Conservation (phyloP, 2,329 filamentous ascomycete genomes). For the Alternaria viburni region DNA sequence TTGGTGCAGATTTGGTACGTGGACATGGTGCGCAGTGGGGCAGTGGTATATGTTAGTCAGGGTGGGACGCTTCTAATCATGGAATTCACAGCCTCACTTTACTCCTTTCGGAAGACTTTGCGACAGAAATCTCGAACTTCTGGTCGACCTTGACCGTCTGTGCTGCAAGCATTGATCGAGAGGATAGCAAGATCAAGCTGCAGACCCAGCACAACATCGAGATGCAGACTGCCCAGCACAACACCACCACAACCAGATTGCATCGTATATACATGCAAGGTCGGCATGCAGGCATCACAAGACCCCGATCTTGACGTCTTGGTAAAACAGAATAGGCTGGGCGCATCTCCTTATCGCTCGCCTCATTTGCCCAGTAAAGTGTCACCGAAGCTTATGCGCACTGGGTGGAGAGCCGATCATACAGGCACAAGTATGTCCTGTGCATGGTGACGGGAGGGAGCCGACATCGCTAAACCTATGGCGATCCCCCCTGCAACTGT, state of each 20-base stretch:
- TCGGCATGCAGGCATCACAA: neutral
- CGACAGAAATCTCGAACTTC: conserved; percentile 5
- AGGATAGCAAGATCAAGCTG: neutral
- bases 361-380: conserved; percentile 12
- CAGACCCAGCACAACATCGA: neutral
- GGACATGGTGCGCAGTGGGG: conserved; percentile 2
- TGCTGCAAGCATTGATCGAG: neutral
- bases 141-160: conserved; percentile 1
- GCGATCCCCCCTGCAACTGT: conserved; percentile 17
- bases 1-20: neutral
- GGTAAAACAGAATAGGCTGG: conserved; percentile 1
- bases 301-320: conserved; percentile 4
- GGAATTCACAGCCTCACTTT: conserved; percentile 8
- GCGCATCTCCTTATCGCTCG: conserved; percentile 12
- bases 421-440: conserved; percentile 18
- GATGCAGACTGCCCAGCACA: neutral
- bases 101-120: conserved; percentile 19
- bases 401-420: conserved; percentile 28
- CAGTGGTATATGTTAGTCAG: conserved; percentile 1
- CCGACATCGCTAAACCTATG: conserved; percentile 20
- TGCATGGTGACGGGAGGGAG: conserved; percentile 17
- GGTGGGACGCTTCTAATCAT: conserved; percentile 17
- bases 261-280: neutral
- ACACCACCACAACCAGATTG: neutral
- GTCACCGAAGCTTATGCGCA: conserved; percentile 10